Evolutionary conservation across 2,329 filamentous ascomycete genomes (phyloP), one percentile per base, ranked within the genome.

Genomic region (Ilyonectria robusta): DNA sequence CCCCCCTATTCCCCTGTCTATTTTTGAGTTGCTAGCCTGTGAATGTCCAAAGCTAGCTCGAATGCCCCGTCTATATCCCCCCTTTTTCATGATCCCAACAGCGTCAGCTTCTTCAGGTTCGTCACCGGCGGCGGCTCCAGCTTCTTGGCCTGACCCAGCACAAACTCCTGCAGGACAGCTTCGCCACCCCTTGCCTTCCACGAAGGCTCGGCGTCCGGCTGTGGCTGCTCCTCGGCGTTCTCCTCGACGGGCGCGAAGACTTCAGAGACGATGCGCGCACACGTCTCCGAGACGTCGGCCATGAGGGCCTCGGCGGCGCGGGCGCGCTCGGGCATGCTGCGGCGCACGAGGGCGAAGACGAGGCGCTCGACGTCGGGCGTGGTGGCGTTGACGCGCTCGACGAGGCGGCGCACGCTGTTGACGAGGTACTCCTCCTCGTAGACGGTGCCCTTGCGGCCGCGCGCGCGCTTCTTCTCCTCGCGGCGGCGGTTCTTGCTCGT

Each of bases 371-470:
- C 89, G 78, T 99, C 96, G 1, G 88, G 86, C 57, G 90, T 87
- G 3, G 92, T 87, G 23, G 85, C 85, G 79, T 95, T 94, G 23
- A 97, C 89, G 40, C 95, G 87, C 79, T 97, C 94, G 15, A 97
- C 89, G 37, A 99, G 86, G 26, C 96, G 87, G 13, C 92, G 89
- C 40, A 98, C 91, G 72, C 92, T 95, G 79, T 95, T 96, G 65
- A 97, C 91, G 6, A 99, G 88, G 80, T 99, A 99, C 81, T 98
- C 96, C 78, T 98, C 95, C 80, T 99, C 96, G 80, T 99, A 99
- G 6, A 99, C 93, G 17, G 94, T 97, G 11, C 96, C 96, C 84
- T 98, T 98, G 80, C 97, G 95, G 26, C 96, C 26, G 26, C 96
- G 8, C 94, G 96, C 96, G 17, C 95, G 90, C 87, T 99, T 99